Percentiles rank a stretch among this genome's conserved stretches.
Evolutionary conservation across 78 protist genomes (phyloP).

Genomic region (Carpediemonas membranifera): DNA sequence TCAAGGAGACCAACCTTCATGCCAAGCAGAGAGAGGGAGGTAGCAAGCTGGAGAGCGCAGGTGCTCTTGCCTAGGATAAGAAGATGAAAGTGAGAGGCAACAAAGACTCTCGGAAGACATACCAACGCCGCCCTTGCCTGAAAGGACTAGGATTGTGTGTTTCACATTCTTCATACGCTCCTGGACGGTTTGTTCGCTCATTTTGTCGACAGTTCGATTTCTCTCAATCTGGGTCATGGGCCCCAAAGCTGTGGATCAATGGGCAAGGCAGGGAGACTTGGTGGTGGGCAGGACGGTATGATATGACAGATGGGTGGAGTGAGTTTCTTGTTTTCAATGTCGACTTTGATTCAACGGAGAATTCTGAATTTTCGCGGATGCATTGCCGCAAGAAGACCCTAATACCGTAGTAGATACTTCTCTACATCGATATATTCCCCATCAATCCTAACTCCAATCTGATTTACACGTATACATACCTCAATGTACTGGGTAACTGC

Average conservation of each 20-base stretch:
- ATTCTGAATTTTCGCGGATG: too few relatives aligned
- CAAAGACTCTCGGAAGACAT: background rate
- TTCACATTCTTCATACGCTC: constrained; percentile 16
- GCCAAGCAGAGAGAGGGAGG: constrained; percentile 33
- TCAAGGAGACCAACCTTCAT: constrained; percentile 82
- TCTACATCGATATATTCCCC: too few relatives aligned
- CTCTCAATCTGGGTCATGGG: background rate
- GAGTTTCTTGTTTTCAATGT: background rate
- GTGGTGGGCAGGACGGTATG: background rate
- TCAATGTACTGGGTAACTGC: too few relatives aligned
- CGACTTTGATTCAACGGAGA: background rate
- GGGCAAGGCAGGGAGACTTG: background rate
- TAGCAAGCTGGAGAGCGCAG: constrained; percentile 74
- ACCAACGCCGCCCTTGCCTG: constrained; percentile 94
- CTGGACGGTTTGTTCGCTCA: background rate
- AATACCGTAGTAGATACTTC: too few relatives aligned
- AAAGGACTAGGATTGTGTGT: constrained; percentile 70
- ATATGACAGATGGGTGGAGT: background rate
- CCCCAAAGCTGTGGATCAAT: background rate
- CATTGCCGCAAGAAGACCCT: too few relatives aligned
- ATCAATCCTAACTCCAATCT: too few relatives aligned
- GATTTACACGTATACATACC: too few relatives aligned
- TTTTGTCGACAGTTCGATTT: background rate
- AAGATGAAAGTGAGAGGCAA: background rate
- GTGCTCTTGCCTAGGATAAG: constrained; percentile 76